These are phyloP conservation scores for Emergomyces orientalis DNA, from an alignment of 2,329 filamentous ascomycete species.

Conservation along the genomic window DNA sequence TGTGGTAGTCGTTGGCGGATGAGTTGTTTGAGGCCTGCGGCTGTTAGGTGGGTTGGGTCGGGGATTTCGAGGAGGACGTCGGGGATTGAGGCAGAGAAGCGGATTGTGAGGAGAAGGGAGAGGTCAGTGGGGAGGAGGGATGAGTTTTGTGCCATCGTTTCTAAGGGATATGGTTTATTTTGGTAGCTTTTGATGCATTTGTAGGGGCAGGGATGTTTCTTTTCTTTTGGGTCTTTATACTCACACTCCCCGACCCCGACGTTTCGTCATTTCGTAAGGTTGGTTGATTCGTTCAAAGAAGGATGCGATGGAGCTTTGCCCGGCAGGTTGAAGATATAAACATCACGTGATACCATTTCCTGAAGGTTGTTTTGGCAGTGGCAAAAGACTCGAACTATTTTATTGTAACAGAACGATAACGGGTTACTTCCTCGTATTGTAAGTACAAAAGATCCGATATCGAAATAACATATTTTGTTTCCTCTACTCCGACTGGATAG, in stretches of 20 bases:
- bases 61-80: constrained; percentile 73
- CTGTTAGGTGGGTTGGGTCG: constrained; percentile 58
- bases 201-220: neutral
- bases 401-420: too few species aligned
- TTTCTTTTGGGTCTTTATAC: neutral
- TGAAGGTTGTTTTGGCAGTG: too few species aligned
- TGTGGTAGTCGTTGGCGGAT: constrained; percentile 63
- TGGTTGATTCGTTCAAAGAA: too few species aligned
- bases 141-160: neutral
- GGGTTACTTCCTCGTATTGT: too few species aligned
- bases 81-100: constrained; percentile 76
- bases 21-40: constrained; percentile 69
- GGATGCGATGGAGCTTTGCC: too few species aligned
- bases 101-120: constrained; percentile 66
- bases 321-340: too few species aligned
- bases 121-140: constrained; percentile 11
- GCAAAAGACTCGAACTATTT: too few species aligned
- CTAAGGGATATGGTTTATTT: neutral
- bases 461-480: too few species aligned
- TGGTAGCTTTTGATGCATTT: neutral
- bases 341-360: too few species aligned
- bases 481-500: too few species aligned
- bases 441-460: too few species aligned
- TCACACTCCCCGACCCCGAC: neutral
- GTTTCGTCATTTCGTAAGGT: too few species aligned